phyloP scores from a whole-genome alignment of 1,284 basidiomycete genomes.

The Irpex rosettiformis region DNA sequence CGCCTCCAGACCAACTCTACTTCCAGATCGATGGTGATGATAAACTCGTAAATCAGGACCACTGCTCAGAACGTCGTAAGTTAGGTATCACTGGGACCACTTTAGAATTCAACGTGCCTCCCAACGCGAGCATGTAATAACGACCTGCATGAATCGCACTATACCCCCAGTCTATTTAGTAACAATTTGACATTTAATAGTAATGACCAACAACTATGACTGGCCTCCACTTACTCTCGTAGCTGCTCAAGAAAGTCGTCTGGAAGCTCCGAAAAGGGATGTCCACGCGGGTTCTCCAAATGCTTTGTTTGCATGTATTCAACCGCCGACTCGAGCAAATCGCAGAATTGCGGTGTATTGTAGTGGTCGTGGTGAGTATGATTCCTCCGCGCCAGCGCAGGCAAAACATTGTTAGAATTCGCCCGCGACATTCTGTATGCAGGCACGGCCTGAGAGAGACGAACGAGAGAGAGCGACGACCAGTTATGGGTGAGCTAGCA shows the following conservation, averaged over 20 bases:
- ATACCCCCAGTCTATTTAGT: background rate
- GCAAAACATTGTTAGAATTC: background rate
- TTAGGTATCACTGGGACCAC: background rate
- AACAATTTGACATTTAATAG: too few relatives aligned
- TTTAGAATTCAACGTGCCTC: background rate
- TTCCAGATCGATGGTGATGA: conserved; percentile 1
- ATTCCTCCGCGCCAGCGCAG: background rate
- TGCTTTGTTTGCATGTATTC: conserved; percentile 5
- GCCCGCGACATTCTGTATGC: background rate
- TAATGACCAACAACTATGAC: background rate
- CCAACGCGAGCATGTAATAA: conserved; percentile 4
- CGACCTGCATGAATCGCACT: background rate
- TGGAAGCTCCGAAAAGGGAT: background rate
- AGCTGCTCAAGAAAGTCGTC: conserved; percentile 2
- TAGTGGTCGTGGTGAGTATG: background rate
- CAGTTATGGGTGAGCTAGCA: background rate
- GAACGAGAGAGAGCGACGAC: background rate
- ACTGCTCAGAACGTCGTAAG: background rate
- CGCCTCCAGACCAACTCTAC: conserved; percentile 4
- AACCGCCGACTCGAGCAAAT: conserved; percentile 3
- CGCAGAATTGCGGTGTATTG: background rate
- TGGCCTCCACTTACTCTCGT: background rate
- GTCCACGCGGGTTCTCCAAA: background rate
- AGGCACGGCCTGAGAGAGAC: background rate
- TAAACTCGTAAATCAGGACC: conserved; percentile 5